Evolutionary conservation across 495 filamentous ascomycete genomes (phyloP).

Genomic region (Podospora pseudoanserina): DNA sequence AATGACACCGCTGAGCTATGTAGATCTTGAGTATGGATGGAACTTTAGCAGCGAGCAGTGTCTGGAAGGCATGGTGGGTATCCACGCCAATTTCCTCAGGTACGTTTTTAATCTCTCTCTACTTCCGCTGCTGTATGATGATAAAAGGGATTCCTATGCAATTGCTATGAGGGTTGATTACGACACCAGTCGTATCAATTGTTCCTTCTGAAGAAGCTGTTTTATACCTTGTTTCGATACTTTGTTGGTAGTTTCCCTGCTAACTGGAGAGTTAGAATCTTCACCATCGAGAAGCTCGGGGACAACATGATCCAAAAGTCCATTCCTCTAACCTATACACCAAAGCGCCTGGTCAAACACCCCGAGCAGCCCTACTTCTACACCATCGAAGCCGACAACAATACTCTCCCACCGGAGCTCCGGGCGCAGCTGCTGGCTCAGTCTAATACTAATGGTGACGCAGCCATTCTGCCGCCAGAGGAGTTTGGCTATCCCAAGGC

Average conservation of each 20-base stretch:
- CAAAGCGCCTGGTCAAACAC: conserved; percentile 79
- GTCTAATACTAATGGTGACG: conserved; percentile 66
- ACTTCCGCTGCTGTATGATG: conserved; percentile 57
- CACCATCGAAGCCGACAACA: conserved; percentile 88
- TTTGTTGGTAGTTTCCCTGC: conserved; percentile 14
- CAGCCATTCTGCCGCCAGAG: conserved; percentile 63
- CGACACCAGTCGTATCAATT: conserved; percentile 46
- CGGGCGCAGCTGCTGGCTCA: conserved; percentile 65
- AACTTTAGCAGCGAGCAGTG: conserved; percentile 94
- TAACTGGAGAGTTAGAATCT: conserved; percentile 60
- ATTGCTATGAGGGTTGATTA: conserved; percentile 45
- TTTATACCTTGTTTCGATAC: not conserved
- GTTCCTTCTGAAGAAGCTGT: conserved; percentile 51
- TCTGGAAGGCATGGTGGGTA: conserved; percentile 90
- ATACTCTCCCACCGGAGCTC: conserved; percentile 74
- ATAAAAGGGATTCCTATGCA: conserved; percentile 53
- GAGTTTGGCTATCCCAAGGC: conserved; percentile 88
- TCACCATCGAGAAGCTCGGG: conserved; percentile 79
- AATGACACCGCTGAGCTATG: conserved; percentile 86
- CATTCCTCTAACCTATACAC: conserved; percentile 85
- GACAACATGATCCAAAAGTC: conserved; percentile 86
- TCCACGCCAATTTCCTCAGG: conserved; percentile 85
- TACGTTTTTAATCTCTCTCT: conserved; percentile 45
- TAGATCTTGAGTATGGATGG: conserved; percentile 87
- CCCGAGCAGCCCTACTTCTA: conserved; percentile 88